Conservation (phyloP, 1,284 basidiomycete genomes). For the Fistulinella staudtii region DNA sequence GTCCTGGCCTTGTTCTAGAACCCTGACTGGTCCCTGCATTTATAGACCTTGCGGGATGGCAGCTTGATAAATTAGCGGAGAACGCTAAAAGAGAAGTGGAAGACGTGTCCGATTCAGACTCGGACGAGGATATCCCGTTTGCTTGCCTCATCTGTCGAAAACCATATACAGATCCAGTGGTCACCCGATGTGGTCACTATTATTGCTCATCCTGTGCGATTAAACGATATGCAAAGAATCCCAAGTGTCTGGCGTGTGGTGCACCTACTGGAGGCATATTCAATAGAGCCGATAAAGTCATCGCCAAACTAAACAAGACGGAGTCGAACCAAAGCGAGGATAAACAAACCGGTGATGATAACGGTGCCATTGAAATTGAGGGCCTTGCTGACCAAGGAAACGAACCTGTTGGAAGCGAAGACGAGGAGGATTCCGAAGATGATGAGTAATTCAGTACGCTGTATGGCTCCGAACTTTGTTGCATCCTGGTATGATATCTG, state of each 20-base stretch:
- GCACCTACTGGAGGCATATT: slow-evolving; percentile 93
- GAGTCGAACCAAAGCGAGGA: slow-evolving; percentile 46
- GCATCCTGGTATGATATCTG: slow-evolving; percentile 7
- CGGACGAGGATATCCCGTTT: slow-evolving; percentile 92
- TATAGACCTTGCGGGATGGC: slow-evolving; percentile 95
- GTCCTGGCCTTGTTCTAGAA: not conserved
- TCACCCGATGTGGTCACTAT: slow-evolving; percentile 96
- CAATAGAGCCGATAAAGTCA: slow-evolving; percentile 82
- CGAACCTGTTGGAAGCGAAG: slow-evolving; percentile 21
- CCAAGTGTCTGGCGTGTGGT: slow-evolving; percentile 94
- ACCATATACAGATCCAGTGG: slow-evolving; percentile 91
- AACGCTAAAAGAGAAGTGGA: slow-evolving; percentile 58
- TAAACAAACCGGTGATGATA: slow-evolving; percentile 40
- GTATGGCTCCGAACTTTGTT: slow-evolving; percentile 23
- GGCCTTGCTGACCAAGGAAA: slow-evolving; percentile 45
- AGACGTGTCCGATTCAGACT: slow-evolving; percentile 56
- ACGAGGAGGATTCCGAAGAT: slow-evolving; percentile 35
- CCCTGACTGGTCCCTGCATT: slow-evolving; percentile 27
- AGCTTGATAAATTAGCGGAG: slow-evolving; percentile 85
- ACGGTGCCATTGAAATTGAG: slow-evolving; percentile 54
- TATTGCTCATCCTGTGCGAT: slow-evolving; percentile 95
- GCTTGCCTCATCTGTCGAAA: slow-evolving; percentile 96
- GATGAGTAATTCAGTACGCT: slow-evolving; percentile 31
- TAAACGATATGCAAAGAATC: slow-evolving; percentile 88
- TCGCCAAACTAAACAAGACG: slow-evolving; percentile 72